Conservation (phyloP, 768 basidiomycete species). For the Panaeolus papilionaceus region DNA sequence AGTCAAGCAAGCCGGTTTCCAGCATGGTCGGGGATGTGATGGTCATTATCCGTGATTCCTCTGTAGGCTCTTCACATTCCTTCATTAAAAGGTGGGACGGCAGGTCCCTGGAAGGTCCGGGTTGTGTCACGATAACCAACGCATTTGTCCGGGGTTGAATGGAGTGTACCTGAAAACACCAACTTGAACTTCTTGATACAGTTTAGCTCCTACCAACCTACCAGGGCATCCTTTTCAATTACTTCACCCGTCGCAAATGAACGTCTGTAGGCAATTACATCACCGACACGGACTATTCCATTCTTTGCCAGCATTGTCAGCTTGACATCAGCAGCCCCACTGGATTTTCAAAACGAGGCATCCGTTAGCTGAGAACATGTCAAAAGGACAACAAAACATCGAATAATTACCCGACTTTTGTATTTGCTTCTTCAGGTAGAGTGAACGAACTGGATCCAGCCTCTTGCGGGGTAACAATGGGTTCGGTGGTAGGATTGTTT, state of each 20-base stretch:
- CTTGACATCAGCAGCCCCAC: slow-evolving; percentile 50
- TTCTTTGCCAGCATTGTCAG: slow-evolving; percentile 51
- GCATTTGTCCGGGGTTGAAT: slow-evolving; percentile 48
- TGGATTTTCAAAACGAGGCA: slow-evolving; percentile 21
- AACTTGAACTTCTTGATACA: not conserved
- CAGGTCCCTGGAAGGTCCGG: slow-evolving; percentile 42
- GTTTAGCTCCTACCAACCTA: slow-evolving; percentile 24
- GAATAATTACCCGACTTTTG: slow-evolving; percentile 38
- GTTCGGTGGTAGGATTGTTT: slow-evolving; percentile 38
- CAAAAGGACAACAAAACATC: not conserved
- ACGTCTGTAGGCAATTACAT: slow-evolving; percentile 60
- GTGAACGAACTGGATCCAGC: slow-evolving; percentile 21
- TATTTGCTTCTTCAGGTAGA: slow-evolving; percentile 20
- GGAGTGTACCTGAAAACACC: slow-evolving; percentile 45
- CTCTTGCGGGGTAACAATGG: slow-evolving; percentile 21
- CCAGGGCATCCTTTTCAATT: slow-evolving; percentile 64
- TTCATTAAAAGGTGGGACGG: slow-evolving; percentile 41
- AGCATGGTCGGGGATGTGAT: slow-evolving; percentile 54
- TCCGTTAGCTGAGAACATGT: slow-evolving; percentile 1
- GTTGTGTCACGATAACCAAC: slow-evolving; percentile 49
- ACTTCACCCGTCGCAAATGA: slow-evolving; percentile 46
- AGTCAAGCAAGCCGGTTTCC: slow-evolving; percentile 57
- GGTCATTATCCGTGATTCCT: slow-evolving; percentile 39
- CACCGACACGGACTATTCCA: slow-evolving; percentile 53
- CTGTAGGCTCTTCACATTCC: slow-evolving; percentile 34